Evolutionary conservation across 164 flowering plant genomes (phyloP), one percentile per base, ranked within the genome.

Genomic region (Amborella trichopoda): DNA sequence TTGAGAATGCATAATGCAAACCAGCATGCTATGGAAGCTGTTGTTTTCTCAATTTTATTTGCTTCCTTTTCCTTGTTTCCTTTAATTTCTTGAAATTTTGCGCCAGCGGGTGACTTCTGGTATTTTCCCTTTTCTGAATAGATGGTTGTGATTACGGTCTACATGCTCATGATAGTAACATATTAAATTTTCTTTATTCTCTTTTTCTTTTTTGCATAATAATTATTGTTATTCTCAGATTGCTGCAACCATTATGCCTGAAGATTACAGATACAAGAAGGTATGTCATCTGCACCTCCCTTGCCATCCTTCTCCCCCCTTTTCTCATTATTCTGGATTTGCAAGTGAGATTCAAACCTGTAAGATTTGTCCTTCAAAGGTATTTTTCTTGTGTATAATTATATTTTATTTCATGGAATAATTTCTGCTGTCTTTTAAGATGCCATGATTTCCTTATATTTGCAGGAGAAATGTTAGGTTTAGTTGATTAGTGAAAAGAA

Each of bases 221-320:
- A 8, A 14, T 14, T 30, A n/a, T 38, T 16, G 21, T 38, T 38
- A 22, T 49, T 61, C 28, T 28, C 75, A 91, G 98, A 73, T 91
- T 50, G 83, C 76, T 65, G 86, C 74, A 30, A 87, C 95, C 1
- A 18, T 63, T 44, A 91, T 87, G 98, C 98, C 98, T 4, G 85
- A 78, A 45, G 90, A 75, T 53, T 82, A 81, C 54, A 74, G 81
- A 23, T 18, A 75, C 58, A 76, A 58, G 62, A 91, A 87, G 98
- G 98, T 86, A n/a, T n/a, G n/a, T n/a, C n/a, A n/a, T n/a, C n/a
- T n/a, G n/a, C n/a, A n/a, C n/a, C n/a, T n/a, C n/a, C n/a, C n/a
- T n/a, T n/a, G 44, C 30, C 18, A 34, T 14, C 40, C 37, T 17
- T 11, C 16, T 17, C 37, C 16, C 37, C 16, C 37, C 16, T 11